Conservation (phyloP, 768 basidiomycete species). For the Coprinellus micaceus region DNA sequence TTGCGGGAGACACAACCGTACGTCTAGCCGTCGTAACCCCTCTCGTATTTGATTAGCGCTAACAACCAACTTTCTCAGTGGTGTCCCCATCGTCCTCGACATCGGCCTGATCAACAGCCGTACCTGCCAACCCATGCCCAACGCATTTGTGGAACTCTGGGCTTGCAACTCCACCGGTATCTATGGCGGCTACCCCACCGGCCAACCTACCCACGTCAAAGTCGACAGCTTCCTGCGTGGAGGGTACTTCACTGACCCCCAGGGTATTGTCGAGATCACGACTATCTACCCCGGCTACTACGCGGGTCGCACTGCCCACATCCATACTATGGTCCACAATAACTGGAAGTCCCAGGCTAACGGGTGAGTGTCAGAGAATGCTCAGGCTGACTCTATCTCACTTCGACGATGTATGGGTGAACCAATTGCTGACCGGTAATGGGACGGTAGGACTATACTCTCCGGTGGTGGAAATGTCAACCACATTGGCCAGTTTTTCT, state of each 20-base stretch:
- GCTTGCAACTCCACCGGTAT: slow-evolving; percentile 26
- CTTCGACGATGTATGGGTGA: too few relatives aligned
- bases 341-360: slow-evolving; percentile 16
- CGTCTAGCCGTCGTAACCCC: background rate
- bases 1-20: slow-evolving; percentile 6
- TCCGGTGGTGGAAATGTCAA: slow-evolving; percentile 26
- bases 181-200: slow-evolving; percentile 21
- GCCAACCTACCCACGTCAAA: slow-evolving; percentile 13
- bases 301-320: slow-evolving; percentile 30
- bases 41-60: too few relatives aligned
- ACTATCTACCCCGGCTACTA: slow-evolving; percentile 32
- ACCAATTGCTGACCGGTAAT: slow-evolving; percentile 6
- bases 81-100: slow-evolving; percentile 32
- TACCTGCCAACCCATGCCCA: slow-evolving; percentile 32
- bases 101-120: slow-evolving; percentile 34
- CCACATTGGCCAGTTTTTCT: slow-evolving; percentile 36
- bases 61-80: too few relatives aligned
- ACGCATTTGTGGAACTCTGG: slow-evolving; percentile 37
- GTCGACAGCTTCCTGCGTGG: slow-evolving; percentile 31
- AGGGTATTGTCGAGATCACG: slow-evolving; percentile 29
- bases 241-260: slow-evolving; percentile 25
- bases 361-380: slow-evolving; percentile 14
- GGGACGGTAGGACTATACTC: slow-evolving; percentile 17
- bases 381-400: background rate
- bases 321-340: slow-evolving; percentile 29